These are phyloP conservation scores for Lepidium sativum DNA, from an alignment of 345 rosid species.

Conservation along the genomic window DNA sequence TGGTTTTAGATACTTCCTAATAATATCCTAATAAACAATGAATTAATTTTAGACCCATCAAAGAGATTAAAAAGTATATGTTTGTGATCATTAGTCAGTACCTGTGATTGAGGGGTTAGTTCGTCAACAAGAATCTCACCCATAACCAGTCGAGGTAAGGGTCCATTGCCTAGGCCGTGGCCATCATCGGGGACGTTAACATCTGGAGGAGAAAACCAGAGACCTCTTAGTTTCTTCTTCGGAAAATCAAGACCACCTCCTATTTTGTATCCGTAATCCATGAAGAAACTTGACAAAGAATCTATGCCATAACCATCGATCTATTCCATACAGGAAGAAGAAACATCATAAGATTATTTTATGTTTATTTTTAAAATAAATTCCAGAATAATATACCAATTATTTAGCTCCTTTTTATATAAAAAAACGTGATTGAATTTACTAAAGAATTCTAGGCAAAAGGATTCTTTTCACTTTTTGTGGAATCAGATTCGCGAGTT, in stretches of 20 bases:
- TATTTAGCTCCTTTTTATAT: too few species aligned
- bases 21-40: conserved; percentile 47
- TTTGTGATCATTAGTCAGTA: conserved; percentile 7
- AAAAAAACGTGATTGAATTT: too few species aligned
- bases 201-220: conserved; percentile 83
- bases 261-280: conserved; percentile 67
- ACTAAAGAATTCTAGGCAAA: too few species aligned
- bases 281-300: conserved; percentile 60
- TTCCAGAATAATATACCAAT: too few species aligned
- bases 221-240: conserved; percentile 62
- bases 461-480: too few species aligned
- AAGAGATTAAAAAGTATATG: neutral
- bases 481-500: too few species aligned
- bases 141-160: conserved; percentile 70
- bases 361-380: too few species aligned
- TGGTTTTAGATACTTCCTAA: conserved; percentile 45
- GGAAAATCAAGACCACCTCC: conserved; percentile 66
- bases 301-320: conserved; percentile 69
- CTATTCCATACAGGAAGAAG: conserved; percentile 13
- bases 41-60: neutral
- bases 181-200: conserved; percentile 29
- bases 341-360: too few species aligned
- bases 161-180: conserved; percentile 48
- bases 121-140: conserved; percentile 81
- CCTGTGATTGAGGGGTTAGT: conserved; percentile 63